phyloP scores from a whole-genome alignment of 2,329 filamentous ascomycete genomes.

The Scedosporium apiospermum region DNA sequence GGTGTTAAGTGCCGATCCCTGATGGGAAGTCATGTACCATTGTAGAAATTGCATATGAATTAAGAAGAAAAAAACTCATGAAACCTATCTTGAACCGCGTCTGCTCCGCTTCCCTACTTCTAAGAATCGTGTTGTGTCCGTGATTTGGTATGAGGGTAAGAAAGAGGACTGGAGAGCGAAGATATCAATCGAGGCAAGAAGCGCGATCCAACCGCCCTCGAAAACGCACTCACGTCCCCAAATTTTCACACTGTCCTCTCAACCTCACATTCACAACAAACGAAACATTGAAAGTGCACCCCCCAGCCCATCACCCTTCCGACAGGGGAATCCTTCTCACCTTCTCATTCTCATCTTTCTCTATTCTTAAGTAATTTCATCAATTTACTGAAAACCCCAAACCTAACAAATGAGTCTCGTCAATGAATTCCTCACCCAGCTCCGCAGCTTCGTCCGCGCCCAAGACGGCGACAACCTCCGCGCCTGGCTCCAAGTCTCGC shows the following conservation, averaged over 20 bases:
- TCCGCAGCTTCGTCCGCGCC: slow-evolving; percentile 48
- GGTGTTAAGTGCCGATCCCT: too few species aligned
- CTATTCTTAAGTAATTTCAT: neutral
- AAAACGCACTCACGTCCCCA: neutral
- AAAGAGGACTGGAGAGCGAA: too few species aligned
- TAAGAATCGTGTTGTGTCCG: too few species aligned
- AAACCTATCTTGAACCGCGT: too few species aligned
- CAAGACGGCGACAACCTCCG: slow-evolving; percentile 52
- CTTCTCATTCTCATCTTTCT: neutral
- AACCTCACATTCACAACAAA: neutral
- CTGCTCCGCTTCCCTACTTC: too few species aligned
- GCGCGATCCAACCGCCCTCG: too few species aligned
- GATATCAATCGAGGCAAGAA: too few species aligned
- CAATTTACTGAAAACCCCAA: neutral
- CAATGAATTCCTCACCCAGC: slow-evolving; percentile 56
- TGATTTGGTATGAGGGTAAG: too few species aligned
- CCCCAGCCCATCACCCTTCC: neutral
- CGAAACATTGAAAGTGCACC: neutral
- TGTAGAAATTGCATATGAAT: too few species aligned
- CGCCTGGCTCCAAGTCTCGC: slow-evolving; percentile 66
- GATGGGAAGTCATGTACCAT: too few species aligned
- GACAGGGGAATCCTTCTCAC: neutral
- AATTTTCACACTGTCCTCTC: neutral
- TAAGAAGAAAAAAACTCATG: too few species aligned
- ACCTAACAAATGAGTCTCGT: slow-evolving; percentile 46